Percentiles rank a stretch among this genome's conserved stretches.
Conservation (phyloP, 2,329 filamentous ascomycete species). For the Colletotrichum gloeosporioides region DNA sequence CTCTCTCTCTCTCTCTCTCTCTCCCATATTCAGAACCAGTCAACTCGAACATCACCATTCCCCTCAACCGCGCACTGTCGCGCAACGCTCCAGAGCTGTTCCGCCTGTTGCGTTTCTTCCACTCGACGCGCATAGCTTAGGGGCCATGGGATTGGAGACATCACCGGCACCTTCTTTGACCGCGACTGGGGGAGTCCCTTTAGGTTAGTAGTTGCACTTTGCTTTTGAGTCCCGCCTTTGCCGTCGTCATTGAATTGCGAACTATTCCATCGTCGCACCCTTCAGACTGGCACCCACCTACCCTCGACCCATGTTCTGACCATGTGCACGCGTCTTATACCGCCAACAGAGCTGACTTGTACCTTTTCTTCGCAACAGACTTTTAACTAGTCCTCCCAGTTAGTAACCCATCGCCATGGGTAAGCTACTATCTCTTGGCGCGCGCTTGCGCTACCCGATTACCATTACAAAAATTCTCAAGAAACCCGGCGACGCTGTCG, state of each 20-base stretch:
- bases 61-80: neutral
- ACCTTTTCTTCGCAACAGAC: neutral
- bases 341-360: neutral
- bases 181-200: conserved; percentile 12
- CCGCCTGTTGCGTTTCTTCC: neutral
- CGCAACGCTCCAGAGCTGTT: conserved; percentile 1
- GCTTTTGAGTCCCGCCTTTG: neutral
- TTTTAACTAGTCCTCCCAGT: neutral
- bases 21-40: neutral
- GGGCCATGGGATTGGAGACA: conserved; percentile 23
- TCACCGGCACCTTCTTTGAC: conserved; percentile 11
- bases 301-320: neutral
- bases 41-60: neutral
- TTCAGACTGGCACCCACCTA: neutral
- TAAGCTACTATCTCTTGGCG: conserved; percentile 57
- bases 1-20: neutral
- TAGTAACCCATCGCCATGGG: conserved; percentile 38
- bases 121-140: neutral
- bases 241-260: neutral
- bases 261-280: neutral
- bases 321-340: neutral
- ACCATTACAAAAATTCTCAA: conserved; percentile 87
- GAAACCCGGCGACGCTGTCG: conserved; percentile 74
- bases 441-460: conserved; percentile 87
- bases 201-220: conserved; percentile 12